Evolutionary conservation across 73 alveolate species (phyloP).

Genomic region (Tetrahymena borealis): DNA sequence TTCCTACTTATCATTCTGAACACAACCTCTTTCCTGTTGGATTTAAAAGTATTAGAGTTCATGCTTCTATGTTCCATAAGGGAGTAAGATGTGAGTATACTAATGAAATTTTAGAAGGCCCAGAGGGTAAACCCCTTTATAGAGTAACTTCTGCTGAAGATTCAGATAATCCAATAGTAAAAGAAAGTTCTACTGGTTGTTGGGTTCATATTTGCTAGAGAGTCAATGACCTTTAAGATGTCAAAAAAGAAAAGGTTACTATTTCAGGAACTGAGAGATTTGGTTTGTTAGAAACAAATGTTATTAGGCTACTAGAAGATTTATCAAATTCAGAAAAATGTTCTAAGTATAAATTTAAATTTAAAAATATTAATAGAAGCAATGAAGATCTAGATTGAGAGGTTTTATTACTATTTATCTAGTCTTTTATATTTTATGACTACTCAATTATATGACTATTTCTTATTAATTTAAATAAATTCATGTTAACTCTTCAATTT

Average conservation of each 20-base stretch:
- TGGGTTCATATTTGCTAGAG: slow-evolving; percentile 85
- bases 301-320: slow-evolving; percentile 62
- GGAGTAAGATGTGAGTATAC: slow-evolving; percentile 82
- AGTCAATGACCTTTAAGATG: slow-evolving; percentile 77
- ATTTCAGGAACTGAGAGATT: slow-evolving; percentile 94
- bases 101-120: slow-evolving; percentile 95
- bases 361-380: background rate
- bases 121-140: slow-evolving; percentile 76
- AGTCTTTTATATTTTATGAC: too few species aligned
- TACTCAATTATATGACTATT: too few species aligned
- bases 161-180: slow-evolving; percentile 79
- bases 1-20: slow-evolving; percentile 84
- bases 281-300: slow-evolving; percentile 89
- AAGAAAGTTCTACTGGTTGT: slow-evolving; percentile 92
- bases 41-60: slow-evolving; percentile 81
- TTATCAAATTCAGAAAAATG: slow-evolving; percentile 82
- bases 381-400: background rate
- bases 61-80: slow-evolving; percentile 69
- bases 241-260: slow-evolving; percentile 78
- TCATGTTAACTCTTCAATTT: too few species aligned
- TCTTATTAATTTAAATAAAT: too few species aligned
- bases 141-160: slow-evolving; percentile 80
- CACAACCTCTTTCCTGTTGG: slow-evolving; percentile 94
- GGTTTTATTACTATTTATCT: too few species aligned
- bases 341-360: slow-evolving; percentile 49